A percentile compares a stretch with the other conserved stretches of the same genome.
phyloP scores from a whole-genome alignment of 1,284 basidiomycete genomes.

The Leccinum holopus region DNA sequence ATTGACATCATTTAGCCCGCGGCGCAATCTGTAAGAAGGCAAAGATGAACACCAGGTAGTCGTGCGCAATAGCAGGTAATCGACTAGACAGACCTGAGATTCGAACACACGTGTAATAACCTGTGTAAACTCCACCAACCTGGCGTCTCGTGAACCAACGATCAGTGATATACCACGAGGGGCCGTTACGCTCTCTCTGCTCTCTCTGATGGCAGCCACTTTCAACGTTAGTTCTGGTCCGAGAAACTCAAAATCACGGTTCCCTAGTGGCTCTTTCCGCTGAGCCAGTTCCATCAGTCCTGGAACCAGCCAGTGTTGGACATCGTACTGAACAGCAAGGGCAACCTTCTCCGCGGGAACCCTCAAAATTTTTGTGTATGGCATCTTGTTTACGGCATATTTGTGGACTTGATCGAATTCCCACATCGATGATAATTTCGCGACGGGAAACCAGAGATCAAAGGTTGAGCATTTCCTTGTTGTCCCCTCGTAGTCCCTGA shows the following conservation, averaged over 20 bases:
- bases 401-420: conserved; percentile 14
- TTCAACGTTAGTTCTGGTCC: conserved; percentile 21
- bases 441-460: conserved; percentile 24
- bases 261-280: conserved; percentile 20
- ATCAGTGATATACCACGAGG: neutral
- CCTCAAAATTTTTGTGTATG: conserved; percentile 11
- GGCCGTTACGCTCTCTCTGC: conserved; percentile 16
- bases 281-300: conserved; percentile 23
- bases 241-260: conserved; percentile 11
- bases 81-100: conserved; percentile 8
- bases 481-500: conserved; percentile 3
- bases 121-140: conserved; percentile 18
- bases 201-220: conserved; percentile 16
- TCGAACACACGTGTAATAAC: conserved; percentile 14
- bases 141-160: conserved; percentile 9
- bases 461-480: neutral
- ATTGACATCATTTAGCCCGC: neutral
- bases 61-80: neutral
- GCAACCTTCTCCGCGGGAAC: conserved; percentile 23
- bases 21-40: neutral
- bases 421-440: conserved; percentile 28
- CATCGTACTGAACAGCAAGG: conserved; percentile 19
- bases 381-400: conserved; percentile 13
- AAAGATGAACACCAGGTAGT: neutral
- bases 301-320: conserved; percentile 22